A percentile compares a stretch with the other conserved stretches of the same genome.
Conservation (phyloP, 345 rosid species). For the Eutrema yunnanense region DNA sequence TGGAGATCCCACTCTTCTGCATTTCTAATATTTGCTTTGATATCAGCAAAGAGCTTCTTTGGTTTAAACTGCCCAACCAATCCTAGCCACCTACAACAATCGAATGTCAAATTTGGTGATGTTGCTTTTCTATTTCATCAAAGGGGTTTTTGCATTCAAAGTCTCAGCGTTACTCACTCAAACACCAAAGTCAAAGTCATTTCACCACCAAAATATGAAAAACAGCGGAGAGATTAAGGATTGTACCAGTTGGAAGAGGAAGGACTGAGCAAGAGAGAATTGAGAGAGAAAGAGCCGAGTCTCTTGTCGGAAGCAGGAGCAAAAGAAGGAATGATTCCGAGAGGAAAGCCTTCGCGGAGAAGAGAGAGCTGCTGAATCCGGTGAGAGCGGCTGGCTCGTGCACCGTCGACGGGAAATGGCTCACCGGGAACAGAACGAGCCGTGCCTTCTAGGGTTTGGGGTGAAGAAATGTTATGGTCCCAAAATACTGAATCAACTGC, state of each 20-base stretch:
- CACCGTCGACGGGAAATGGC: conserved; percentile 60
- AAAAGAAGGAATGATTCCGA: conserved; percentile 71
- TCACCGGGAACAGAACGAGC: conserved; percentile 73
- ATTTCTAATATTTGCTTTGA: conserved; percentile 45
- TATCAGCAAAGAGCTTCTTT: conserved; percentile 55
- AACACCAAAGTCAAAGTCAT: not conserved
- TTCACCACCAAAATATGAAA: not conserved
- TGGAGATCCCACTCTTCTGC: conserved; percentile 49
- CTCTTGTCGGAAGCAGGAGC: conserved; percentile 46
- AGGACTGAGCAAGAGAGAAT: conserved; percentile 55
- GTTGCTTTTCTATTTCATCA: not conserved
- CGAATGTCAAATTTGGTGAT: not conserved
- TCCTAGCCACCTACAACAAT: conserved; percentile 61
- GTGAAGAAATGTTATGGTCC: conserved; percentile 69
- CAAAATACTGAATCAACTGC: conserved; percentile 79
- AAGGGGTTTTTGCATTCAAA: not conserved
- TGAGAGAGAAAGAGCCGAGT: conserved; percentile 63
- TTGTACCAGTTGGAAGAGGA: conserved; percentile 52
- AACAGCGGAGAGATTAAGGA: not conserved
- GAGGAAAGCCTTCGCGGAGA: conserved; percentile 60
- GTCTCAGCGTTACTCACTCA: not conserved
- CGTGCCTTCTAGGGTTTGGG: conserved; percentile 55
- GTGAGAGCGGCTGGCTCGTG: conserved; percentile 63
- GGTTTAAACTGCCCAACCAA: conserved; percentile 75
- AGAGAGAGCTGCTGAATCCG: conserved; percentile 88